Conservation (phyloP, 371 early-diverging fungal species). For the Apophysomyces trapeziformis region DNA sequence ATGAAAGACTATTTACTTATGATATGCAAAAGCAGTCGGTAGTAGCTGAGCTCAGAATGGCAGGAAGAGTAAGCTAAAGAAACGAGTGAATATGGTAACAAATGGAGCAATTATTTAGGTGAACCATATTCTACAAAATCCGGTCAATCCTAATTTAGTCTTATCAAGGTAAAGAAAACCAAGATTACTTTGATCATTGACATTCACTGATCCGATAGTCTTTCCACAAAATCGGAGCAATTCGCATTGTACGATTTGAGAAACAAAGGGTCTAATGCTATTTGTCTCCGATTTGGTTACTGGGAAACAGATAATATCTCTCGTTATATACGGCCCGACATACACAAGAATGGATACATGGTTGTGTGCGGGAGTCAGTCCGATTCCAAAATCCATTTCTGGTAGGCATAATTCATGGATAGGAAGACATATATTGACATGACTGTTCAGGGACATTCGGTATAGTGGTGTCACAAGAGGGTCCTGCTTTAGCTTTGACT, state of each 20-base stretch:
- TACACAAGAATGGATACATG: constrained; percentile 44
- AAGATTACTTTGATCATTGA: constrained; percentile 10
- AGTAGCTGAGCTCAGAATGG: constrained; percentile 14
- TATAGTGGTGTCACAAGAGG: constrained; percentile 29
- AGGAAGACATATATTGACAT: background rate
- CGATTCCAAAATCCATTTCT: constrained; percentile 38
- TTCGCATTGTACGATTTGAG: constrained; percentile 37
- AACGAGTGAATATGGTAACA: background rate
- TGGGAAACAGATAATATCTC: constrained; percentile 36
- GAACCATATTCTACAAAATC: constrained; percentile 27
- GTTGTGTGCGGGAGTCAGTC: constrained; percentile 39
- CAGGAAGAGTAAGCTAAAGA: constrained; percentile 10
- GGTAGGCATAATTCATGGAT: constrained; percentile 25
- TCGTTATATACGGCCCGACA: constrained; percentile 40
- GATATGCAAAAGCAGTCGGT: constrained; percentile 24
- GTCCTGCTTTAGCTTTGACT: constrained; percentile 25
- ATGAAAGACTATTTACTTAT: constrained; percentile 27
- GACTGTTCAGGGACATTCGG: constrained; percentile 31
- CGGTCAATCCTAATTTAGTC: constrained; percentile 22
- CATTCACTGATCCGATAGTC: constrained; percentile 21
- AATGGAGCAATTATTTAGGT: constrained; percentile 16
- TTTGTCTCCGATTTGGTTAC: constrained; percentile 37
- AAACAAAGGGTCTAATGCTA: constrained; percentile 19
- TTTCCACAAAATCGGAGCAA: constrained; percentile 28
- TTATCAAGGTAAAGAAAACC: constrained; percentile 17